Base-by-base conservation (phyloP, 2,329 filamentous ascomycete species). In the Ophiocordyceps sinensis region DNA sequence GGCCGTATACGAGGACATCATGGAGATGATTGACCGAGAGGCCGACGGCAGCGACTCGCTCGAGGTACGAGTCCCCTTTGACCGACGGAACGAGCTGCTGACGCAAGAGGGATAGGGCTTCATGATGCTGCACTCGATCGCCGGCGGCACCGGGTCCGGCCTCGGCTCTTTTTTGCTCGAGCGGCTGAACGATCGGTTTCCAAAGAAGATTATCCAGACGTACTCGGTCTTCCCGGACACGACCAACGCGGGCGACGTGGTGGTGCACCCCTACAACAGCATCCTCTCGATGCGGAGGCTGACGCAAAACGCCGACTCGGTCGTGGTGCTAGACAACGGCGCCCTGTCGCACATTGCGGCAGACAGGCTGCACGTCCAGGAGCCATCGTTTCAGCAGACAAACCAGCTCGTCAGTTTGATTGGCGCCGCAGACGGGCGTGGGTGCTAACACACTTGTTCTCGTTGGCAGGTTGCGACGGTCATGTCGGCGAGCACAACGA, bases 1-100 rank as follows among this genome's bases (percentile, higher is more conserved):
- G 60, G 71, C 74, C 36, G 86, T 98, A 17, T 86, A 89, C 52
- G 91, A 98, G 61, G 91, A 98, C 59, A 86, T 98, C 42, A 85
- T 98, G 73, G 93, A 98, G 60, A 98, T 98, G 87, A 94, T 98
- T 55, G 91, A 98, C 58, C 82, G 91, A 45, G 91, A 98, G 61
- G 91, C 93, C 14, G 91, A 98, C 62, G 93, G 93, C 28, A 96
- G 89, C 59, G 91, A 98, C 62, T 95, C 88, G 40, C 72, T 98
- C 4, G 91, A 98, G 70, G 82, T 83, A 60, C 31, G 60, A 28
- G 3, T 10, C 13, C 4, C 8, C 13, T 3, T 5, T 2, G 6
- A 13, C 28, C 17, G 12, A 31, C 28, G 17, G 36, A 17, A 21
- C 9, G 28, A 2, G 14, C 15, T 35, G 31, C 41, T 37, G 12